Evolutionary conservation across 2,329 filamentous ascomycete species (phyloP).

Genomic region (Daldinia sp.): DNA sequence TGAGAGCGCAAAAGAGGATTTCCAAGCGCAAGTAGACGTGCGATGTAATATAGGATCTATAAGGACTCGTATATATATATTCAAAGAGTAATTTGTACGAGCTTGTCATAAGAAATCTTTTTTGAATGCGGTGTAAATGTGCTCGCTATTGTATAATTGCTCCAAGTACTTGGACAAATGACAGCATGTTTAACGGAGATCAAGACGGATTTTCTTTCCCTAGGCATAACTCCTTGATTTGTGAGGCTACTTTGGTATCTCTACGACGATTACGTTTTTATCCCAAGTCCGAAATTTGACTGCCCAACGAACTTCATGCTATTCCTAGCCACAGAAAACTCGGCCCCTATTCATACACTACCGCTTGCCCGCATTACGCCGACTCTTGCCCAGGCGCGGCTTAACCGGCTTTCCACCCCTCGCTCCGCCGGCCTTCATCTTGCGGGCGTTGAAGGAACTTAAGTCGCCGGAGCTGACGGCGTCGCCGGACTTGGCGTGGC

Average conservation of each 20-base stretch:
- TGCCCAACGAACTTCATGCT: not conserved
- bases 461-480: constrained; percentile 83
- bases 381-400: constrained; percentile 60
- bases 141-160: no score
- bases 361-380: constrained; percentile 56
- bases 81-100: no score
- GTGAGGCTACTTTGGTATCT: constrained; percentile 14
- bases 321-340: no score
- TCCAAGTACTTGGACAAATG: no score
- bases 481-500: constrained; percentile 88
- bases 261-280: not conserved
- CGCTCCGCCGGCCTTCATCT: constrained; percentile 74
- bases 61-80: not conserved
- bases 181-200: not conserved
- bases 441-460: constrained; percentile 79
- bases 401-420: constrained; percentile 47
- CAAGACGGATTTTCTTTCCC: not conserved
- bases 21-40: constrained; percentile 71
- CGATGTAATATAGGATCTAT: not conserved
- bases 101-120: no score
- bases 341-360: constrained; percentile 23
- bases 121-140: not conserved
- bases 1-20: constrained; percentile 82
- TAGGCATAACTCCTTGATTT: not conserved
- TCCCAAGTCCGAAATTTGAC: not conserved